Evolutionary conservation across 2,329 filamentous ascomycete species (phyloP), one percentile per base, ranked within the genome.

Genomic region (Neonectria hederae): DNA sequence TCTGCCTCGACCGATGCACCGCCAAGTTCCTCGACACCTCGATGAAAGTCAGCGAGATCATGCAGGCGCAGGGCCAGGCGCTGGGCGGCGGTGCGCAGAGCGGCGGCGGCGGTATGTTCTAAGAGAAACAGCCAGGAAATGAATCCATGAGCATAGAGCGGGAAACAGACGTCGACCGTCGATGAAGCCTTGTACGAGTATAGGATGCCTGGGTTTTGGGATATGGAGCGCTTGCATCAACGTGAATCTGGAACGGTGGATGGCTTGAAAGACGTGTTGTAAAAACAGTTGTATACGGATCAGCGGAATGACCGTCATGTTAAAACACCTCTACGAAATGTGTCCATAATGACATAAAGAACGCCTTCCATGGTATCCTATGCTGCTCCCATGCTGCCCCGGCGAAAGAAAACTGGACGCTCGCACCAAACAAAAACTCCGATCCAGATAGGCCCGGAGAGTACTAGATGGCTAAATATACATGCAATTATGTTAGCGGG

Each of bases 11-110:
- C 84, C 93, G 96, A 76, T 99, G 97, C 83, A 92, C 97, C 63
- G 88, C 92, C 77, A 99, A 99, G 85, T 99, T 98, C 86, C 97
- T 99, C 83, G 95, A 98, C 75, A 94, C 97, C 76, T 97, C 97
- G 81, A 90, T 97, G 85, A 98, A 97, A 86, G 93, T 98, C 65
- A 95, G 92, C 76, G 94, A 98, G 83, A 93, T 97, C 83, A 94
- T 98, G 89, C 94, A 97, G 83, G 89, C 90, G 69, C 92, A 97
- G 81, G 92, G 92, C 53, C 87, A 89, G 76, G 86, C 87, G 67
- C 87, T 87, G 75, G 87, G 89, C 65, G 86, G 83, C 43, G 68
- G 65, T 14, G 66, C 69, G 35, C 71, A 73, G 56, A 57, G 64
- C 17, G 85, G 83, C 38, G 72, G 72, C 10, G 71, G 73, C 11